A percentile compares a stretch with the other conserved stretches of the same genome.
These are phyloP conservation scores for Starmerella bombicola DNA, from an alignment of 805 yeast species.

Conservation along the genomic window DNA sequence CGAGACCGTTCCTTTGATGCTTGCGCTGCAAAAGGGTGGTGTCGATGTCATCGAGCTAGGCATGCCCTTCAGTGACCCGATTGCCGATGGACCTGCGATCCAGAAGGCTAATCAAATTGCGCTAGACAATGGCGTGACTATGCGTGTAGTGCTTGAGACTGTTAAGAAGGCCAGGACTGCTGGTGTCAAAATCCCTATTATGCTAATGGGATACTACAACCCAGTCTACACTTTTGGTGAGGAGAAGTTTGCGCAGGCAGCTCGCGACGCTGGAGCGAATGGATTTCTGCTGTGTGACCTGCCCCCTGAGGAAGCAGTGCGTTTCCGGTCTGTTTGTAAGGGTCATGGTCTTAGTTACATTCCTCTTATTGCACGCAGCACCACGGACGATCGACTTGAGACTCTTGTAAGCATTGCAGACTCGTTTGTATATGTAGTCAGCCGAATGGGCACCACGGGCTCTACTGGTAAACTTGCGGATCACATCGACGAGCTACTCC, in stretches of 20 bases:
- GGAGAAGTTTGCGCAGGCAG: constrained; percentile 60
- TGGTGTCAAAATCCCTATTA: constrained; percentile 80
- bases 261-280: constrained; percentile 83
- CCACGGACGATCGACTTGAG: constrained; percentile 77
- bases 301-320: constrained; percentile 95
- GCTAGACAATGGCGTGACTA: constrained; percentile 67
- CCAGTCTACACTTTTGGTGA: constrained; percentile 88
- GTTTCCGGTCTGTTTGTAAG: constrained; percentile 63
- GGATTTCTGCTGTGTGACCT: constrained; percentile 91
- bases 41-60: constrained; percentile 92
- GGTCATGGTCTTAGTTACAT: constrained; percentile 64
- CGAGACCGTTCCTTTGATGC: constrained; percentile 74
- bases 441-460: constrained; percentile 97
- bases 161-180: constrained; percentile 61
- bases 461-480: constrained; percentile 53
- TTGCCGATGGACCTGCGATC: constrained; percentile 97
- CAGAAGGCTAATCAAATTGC: constrained; percentile 75
- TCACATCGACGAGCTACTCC: constrained; percentile 55
- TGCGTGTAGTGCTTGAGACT: constrained; percentile 53
- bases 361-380: constrained; percentile 94
- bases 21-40: constrained; percentile 89
- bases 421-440: constrained; percentile 90
- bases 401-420: constrained; percentile 77
- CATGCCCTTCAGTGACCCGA: constrained; percentile 93
- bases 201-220: constrained; percentile 96